Base-by-base conservation (phyloP, 2,329 filamentous ascomycete genomes). In the Apiospora marii region DNA sequence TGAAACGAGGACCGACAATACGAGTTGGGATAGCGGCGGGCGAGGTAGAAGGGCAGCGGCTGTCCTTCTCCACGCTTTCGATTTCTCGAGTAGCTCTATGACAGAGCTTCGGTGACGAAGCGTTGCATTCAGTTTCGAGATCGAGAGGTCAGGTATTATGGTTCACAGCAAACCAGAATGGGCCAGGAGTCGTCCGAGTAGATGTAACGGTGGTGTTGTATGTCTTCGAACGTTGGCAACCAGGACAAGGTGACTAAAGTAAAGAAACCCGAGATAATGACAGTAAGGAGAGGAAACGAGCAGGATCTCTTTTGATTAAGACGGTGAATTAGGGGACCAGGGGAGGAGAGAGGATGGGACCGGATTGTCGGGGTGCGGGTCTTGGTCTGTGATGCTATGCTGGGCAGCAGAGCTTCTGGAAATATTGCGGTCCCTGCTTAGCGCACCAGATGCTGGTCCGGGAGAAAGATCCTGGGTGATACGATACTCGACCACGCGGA, bases 351-450 rank as follows among this genome's bases (percentile, higher is more conserved):
- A 72, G 72, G 74, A 78, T 76, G 76, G 79, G 78, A 79, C 79
- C 78, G 77, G 77, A 78, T 78, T 76, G 77, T 77, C 77, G 78
- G 79, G 75, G 77, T 77, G 80, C 78, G 80, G 79, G 80, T 81
- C 79, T 75, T 76, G 78, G 79, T 75, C 76, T 71, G 75, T 76
- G 77, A 76, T 75, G 77, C 76, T 77, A 76, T 75, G 77, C 76
- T 77, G 75, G 78, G 73, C 69, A 48, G 58, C 71, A 76, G 76
- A 79, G 78, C 77, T 80, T 80, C 79, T 81, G 77, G 79, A 81
- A 81, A 79, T 80, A 78, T 78, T 71, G 77, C 75, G 74, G 75
- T 76, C 78, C 77, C 78, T 77, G 79, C 75, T 79, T 81, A 81
- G 79, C 77, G 78, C 79, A 78, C 76, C 76, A 77, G 76, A 79